Conservation (phyloP, 1,139 yeast genomes). For the Candida neerlandica region DNA sequence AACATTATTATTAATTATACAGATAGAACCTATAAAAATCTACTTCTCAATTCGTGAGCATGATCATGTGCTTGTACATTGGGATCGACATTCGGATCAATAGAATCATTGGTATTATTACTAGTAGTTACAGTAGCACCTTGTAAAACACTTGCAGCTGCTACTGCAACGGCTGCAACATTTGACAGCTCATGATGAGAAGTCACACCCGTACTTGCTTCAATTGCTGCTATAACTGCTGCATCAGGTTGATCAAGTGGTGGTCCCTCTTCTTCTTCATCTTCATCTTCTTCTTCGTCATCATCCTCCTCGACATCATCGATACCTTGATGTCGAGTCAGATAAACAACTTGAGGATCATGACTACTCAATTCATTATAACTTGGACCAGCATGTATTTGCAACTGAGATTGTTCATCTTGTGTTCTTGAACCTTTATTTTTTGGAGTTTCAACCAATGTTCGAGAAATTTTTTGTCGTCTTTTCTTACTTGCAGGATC, state of each 20-base stretch:
- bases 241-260: constrained; percentile 27
- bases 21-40: constrained; percentile 14
- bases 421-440: constrained; percentile 25
- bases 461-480: constrained; percentile 43
- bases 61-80: constrained; percentile 50
- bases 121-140: no score
- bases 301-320: background rate
- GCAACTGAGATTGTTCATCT: constrained; percentile 19
- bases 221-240: constrained; percentile 51
- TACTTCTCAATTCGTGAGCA: constrained; percentile 26
- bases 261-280: constrained; percentile 19
- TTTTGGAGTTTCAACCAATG: constrained; percentile 50
- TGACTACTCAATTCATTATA: constrained; percentile 7
- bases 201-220: constrained; percentile 18
- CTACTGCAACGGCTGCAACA: constrained; percentile 32
- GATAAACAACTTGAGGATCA: constrained; percentile 8
- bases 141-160: constrained; percentile 21
- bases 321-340: constrained; percentile 22
- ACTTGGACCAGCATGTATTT: constrained; percentile 15
- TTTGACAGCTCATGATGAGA: constrained; percentile 24
- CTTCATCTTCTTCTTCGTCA: no score
- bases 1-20: background rate
- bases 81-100: constrained; percentile 51
- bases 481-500: constrained; percentile 44
- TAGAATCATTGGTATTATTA: constrained; percentile 36